A percentile compares a stretch with the other conserved stretches of the same genome.
These are phyloP conservation scores for Vicia villosa DNA, from an alignment of 306 rosid species.

Conservation along the genomic window DNA sequence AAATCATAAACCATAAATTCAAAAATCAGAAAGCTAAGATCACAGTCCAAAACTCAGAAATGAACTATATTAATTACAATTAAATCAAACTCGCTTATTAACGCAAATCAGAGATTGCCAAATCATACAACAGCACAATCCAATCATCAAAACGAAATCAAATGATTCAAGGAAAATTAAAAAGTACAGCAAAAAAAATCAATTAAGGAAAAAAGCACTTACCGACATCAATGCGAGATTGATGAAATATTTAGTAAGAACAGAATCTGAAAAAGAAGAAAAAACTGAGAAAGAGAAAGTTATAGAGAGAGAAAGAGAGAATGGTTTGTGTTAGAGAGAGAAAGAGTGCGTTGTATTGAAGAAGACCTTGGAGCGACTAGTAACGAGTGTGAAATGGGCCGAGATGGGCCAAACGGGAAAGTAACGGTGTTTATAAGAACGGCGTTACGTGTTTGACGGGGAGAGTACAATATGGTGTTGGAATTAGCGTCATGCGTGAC, in stretches of 20 bases:
- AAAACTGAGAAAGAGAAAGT: conserved; percentile 30
- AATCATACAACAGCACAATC: conserved; percentile 31
- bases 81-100: conserved; percentile 19
- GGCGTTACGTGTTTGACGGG: conserved; percentile 37
- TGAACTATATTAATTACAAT: not conserved
- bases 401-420: conserved; percentile 56
- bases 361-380: conserved; percentile 31
- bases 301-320: conserved; percentile 30
- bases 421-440: conserved; percentile 29
- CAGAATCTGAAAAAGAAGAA: conserved; percentile 28
- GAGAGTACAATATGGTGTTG: conserved; percentile 34
- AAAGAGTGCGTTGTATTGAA: conserved; percentile 29
- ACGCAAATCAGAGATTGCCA: conserved; percentile 40
- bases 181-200: not conserved
- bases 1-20: conserved; percentile 2
- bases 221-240: conserved; percentile 88
- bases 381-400: conserved; percentile 50
- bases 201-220: conserved; percentile 39
- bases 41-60: conserved; percentile 30
- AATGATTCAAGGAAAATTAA: not conserved
- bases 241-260: conserved; percentile 34
- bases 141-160: conserved; percentile 8
- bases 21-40: conserved; percentile 27
- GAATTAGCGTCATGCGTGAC: conserved; percentile 42
- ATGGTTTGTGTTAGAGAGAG: not conserved